These are phyloP conservation scores for Acrasis kona DNA, from an alignment of 78 protist genomes.

Conservation along the genomic window DNA sequence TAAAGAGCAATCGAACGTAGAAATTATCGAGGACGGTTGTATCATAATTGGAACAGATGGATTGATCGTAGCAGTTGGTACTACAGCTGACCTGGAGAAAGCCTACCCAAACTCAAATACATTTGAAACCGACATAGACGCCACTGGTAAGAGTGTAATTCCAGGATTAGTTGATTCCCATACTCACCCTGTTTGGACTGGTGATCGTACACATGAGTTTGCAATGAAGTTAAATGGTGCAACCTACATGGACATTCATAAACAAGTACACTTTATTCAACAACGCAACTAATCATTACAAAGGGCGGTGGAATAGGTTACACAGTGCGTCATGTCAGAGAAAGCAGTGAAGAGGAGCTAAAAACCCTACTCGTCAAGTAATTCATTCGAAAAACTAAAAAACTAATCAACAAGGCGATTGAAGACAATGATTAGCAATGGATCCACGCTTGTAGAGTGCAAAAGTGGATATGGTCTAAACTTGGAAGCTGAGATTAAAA, in stretches of 20 bases:
- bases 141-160: constrained; percentile 40
- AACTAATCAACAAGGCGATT: constrained; percentile 14
- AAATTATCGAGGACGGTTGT: constrained; percentile 8
- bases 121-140: constrained; percentile 53
- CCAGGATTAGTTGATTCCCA: constrained; percentile 81
- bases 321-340: constrained; percentile 59
- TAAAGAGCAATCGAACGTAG: neutral
- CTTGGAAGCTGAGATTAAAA: constrained; percentile 68
- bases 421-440: constrained; percentile 55
- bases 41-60: constrained; percentile 14
- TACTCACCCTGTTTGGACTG: constrained; percentile 67
- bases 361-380: neutral
- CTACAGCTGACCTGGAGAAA: neutral
- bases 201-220: constrained; percentile 16
- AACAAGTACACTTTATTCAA: too few species aligned
- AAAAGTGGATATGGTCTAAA: constrained; percentile 85
- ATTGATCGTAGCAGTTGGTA: neutral
- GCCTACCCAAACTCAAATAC: neutral
- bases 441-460: constrained; percentile 68
- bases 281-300: too few species aligned
- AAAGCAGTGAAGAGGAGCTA: constrained; percentile 34
- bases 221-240: constrained; percentile 62
- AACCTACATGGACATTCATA: constrained; percentile 74
- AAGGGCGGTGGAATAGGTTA: constrained; percentile 86
- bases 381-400: neutral